These are phyloP conservation scores for Candida coleopterorum DNA, from an alignment of 805 yeast genomes.

Conservation along the genomic window DNA sequence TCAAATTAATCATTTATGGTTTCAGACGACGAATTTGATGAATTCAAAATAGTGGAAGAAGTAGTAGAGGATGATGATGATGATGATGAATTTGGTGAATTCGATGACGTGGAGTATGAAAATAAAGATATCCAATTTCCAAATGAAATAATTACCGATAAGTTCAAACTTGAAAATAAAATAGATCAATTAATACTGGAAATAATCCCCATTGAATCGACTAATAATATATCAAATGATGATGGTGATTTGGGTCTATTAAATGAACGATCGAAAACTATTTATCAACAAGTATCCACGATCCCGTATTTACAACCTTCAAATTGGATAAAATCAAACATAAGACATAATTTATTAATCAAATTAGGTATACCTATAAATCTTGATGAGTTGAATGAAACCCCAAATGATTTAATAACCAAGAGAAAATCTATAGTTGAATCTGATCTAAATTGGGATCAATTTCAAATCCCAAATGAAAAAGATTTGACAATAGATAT, in stretches of 20 bases:
- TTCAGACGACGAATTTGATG: constrained; percentile 9
- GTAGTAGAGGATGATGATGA: constrained; percentile 13
- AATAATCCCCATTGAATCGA: constrained; percentile 7
- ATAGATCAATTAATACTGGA: constrained; percentile 11
- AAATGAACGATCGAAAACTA: constrained; percentile 31
- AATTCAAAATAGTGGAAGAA: constrained; percentile 6
- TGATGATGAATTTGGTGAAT: constrained; percentile 20
- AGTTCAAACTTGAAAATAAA: constrained; percentile 9
- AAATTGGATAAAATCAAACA: constrained; percentile 65
- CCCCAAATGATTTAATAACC: neutral
- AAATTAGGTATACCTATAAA: constrained; percentile 72
- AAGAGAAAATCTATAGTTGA: constrained; percentile 22
- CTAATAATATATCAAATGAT: neutral
- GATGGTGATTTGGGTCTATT: constrained; percentile 11
- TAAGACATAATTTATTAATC: constrained; percentile 58
- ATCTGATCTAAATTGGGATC: constrained; percentile 30
- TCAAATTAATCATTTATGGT: neutral
- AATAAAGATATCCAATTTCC: constrained; percentile 1
- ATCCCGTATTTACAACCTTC: constrained; percentile 50
- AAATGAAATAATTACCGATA: constrained; percentile 7
- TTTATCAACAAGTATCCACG: constrained; percentile 45
- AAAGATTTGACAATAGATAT: neutral
- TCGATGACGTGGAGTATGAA: constrained; percentile 23
- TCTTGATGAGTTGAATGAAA: constrained; percentile 44
- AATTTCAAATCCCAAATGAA: constrained; percentile 23